Evolutionary conservation across 208 protist genomes (phyloP).

Genomic region (Entamoeba histolytica): DNA sequence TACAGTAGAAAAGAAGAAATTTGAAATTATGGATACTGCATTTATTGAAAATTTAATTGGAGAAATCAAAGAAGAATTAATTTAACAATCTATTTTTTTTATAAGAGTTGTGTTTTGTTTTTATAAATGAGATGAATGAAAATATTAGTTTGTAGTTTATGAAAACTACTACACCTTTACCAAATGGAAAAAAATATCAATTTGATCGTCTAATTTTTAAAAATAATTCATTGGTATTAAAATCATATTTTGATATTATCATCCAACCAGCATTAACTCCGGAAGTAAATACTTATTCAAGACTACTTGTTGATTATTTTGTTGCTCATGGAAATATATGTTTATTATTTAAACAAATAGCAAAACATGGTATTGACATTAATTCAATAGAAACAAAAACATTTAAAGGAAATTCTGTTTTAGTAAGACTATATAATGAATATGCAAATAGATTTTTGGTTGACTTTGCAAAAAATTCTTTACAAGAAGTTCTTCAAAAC

Average conservation of each 20-base stretch:
- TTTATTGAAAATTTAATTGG: not conserved
- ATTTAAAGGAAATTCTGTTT: not conserved
- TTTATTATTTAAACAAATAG: not conserved
- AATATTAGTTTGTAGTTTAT: no score
- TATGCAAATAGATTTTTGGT: not conserved
- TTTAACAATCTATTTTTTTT: not conserved
- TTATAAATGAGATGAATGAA: no score
- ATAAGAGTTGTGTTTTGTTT: no score
- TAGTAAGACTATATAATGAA: not conserved
- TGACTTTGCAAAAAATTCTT: not conserved
- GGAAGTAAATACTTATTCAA: not conserved
- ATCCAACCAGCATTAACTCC: not conserved
- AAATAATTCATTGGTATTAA: not conserved
- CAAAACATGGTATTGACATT: not conserved
- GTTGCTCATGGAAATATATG: not conserved
- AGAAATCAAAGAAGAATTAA: not conserved
- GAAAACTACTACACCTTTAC: not conserved
- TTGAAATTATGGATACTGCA: not conserved
- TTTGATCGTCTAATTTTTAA: not conserved
- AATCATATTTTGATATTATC: not conserved
- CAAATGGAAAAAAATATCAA: not conserved
- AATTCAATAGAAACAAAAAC: not conserved
- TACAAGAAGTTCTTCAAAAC: not conserved
- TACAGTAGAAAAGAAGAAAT: not conserved
- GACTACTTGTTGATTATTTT: not conserved